Base-by-base conservation (phyloP, 2,329 filamentous ascomycete species). In the Claviceps cyperi region DNA sequence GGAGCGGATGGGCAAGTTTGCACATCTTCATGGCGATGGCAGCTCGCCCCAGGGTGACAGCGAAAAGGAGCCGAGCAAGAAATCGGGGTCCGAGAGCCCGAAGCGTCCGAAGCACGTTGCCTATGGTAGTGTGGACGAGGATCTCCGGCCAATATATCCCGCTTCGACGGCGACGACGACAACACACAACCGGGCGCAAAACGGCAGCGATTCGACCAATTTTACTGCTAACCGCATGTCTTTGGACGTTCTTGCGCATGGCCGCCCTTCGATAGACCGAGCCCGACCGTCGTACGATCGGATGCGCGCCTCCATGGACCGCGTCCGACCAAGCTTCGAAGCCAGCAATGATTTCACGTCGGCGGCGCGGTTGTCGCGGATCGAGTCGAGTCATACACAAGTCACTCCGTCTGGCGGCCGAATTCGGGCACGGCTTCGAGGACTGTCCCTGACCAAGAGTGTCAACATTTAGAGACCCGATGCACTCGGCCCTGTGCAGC, bases 201-300 rank as follows among this genome's bases (percentile, higher is more conserved):
- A 91, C 58, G 88, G 89, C 53, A 96, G 90, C 68, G 90, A 95
- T 66, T 91, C 88, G 53, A 96, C 92, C 47, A 90, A 94, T 59
- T 94, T 89, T 65, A 94, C 88, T 21, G 71, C 75, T 47, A 78
- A 80, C 58, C 76, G 81, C 53, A 69, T 73, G 56, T 82, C 82
- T 15, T 63, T 80, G 24, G 58, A 60, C 15, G 49, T 54, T 7
- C 54, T 59, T 45, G 53, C 55, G 41, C 59, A 60, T 46, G 67
- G 62, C 43, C 69, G 78, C 28, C 76, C 74, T 24, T 83, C 81
- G 5, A 72, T 80, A 41, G 84, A 89, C 54, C 76, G 83, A 53
- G 75, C 83, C 5, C 75, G 88, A 55, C 87, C 87, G 40, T 94
- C 87, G n/a, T 94, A 86, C 63, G 91, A 97, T 61, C 80, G 90